A percentile compares a stretch with the other conserved stretches of the same genome.
Conservation (phyloP, 2,329 filamentous ascomycete genomes). For the Trichoderma hamatum region DNA sequence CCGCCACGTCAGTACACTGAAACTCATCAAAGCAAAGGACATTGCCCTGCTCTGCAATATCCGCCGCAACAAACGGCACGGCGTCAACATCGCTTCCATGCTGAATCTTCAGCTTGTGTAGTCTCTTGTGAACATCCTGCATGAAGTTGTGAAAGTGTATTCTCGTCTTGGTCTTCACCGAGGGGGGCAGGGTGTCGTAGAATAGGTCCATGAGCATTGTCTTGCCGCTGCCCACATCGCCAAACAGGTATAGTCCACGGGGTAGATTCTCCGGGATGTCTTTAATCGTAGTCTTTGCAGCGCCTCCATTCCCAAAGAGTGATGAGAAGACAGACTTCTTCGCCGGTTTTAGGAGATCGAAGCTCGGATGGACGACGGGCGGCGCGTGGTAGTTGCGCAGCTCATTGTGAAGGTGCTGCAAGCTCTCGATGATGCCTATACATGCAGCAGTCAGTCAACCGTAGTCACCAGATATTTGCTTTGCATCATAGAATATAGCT, state of each 20-base stretch:
- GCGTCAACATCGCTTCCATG: constrained; percentile 89
- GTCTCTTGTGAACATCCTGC: constrained; percentile 91
- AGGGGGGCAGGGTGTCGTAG: constrained; percentile 83
- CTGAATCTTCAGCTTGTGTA: constrained; percentile 87
- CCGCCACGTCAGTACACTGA: constrained; percentile 96
- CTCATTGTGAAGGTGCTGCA: constrained; percentile 88
- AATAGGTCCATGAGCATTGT: constrained; percentile 99
- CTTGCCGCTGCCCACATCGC: constrained; percentile 96
- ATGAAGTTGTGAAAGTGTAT: constrained; percentile 99
- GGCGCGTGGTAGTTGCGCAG: constrained; percentile 74
- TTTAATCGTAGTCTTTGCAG: constrained; percentile 45
- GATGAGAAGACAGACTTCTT: constrained; percentile 61
- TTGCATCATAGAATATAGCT: background rate
- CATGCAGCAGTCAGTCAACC: background rate
- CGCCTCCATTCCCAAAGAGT: constrained; percentile 58
- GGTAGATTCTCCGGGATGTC: constrained; percentile 74
- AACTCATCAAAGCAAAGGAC: constrained; percentile 99
- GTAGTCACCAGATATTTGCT: constrained; percentile 27
- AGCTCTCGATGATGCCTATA: constrained; percentile 79
- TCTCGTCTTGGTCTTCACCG: constrained; percentile 80
- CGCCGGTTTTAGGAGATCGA: constrained; percentile 66
- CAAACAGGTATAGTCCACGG: constrained; percentile 90
- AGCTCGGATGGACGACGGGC: constrained; percentile 72
- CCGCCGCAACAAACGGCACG: constrained; percentile 90
- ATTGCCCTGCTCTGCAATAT: constrained; percentile 81